Evolutionary conservation across 192 early-diverging fungal species (phyloP).

Genomic region (Haplosporangium gracile): DNA sequence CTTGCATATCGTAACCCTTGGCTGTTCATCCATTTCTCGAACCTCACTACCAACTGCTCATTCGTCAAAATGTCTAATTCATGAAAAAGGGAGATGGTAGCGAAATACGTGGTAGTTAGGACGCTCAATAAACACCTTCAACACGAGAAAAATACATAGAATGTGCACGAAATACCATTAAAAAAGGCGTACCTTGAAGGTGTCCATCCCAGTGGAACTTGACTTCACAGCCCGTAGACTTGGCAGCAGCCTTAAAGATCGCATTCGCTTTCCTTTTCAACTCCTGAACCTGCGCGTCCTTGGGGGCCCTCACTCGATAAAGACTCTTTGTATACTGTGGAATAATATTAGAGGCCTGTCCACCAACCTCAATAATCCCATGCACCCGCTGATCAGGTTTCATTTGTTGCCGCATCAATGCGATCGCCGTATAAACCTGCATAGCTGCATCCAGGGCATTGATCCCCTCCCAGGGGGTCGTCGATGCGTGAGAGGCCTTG

Average conservation of each 20-base stretch:
- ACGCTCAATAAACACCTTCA: background rate
- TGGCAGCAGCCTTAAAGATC: conserved; percentile 75
- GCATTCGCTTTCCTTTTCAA: conserved; percentile 65
- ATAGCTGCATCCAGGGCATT: conserved; percentile 88
- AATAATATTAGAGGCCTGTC: conserved; percentile 71
- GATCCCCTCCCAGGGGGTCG: conserved; percentile 66
- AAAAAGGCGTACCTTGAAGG: conserved; percentile 59
- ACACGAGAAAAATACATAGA: background rate
- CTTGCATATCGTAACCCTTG: conserved; percentile 48
- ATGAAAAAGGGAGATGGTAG: background rate
- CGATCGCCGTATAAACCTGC: conserved; percentile 72
- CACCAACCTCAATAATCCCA: conserved; percentile 84
- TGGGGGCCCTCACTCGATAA: conserved; percentile 74
- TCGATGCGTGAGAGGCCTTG: conserved; percentile 79
- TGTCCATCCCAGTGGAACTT: conserved; percentile 62
- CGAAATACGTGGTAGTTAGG: background rate
- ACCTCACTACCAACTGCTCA: conserved; percentile 60
- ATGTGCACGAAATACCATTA: background rate
- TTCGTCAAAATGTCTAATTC: conserved; percentile 73
- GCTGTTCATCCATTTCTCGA: conserved; percentile 62
- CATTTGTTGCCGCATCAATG: conserved; percentile 81
- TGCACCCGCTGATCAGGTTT: conserved; percentile 75
- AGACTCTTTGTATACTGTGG: conserved; percentile 72
- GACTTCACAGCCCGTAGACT: conserved; percentile 77
- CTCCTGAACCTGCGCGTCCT: conserved; percentile 59